phyloP scores from a whole-genome alignment of 73 alveolate species.

The Paramecium sonneborni region DNA sequence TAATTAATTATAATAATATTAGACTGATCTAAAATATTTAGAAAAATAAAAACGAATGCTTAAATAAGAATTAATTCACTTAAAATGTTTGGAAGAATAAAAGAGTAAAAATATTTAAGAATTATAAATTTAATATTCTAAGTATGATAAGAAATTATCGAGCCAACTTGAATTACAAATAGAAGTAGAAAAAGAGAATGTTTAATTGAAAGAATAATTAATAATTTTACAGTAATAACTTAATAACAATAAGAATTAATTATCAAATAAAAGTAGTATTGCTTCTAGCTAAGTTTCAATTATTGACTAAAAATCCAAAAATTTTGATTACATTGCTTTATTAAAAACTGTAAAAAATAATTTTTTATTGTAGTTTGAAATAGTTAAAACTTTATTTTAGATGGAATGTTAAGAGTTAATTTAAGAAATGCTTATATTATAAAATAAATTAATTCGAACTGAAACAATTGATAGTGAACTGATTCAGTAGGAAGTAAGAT shows the following conservation, averaged over 20 bases:
- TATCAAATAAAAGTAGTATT: not conserved
- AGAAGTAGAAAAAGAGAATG: slow-evolving; percentile 6
- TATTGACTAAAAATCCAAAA: not conserved
- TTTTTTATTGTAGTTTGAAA: slow-evolving; percentile 21
- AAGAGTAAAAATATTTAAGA: not conserved
- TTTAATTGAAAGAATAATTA: not conserved
- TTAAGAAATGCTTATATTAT: slow-evolving; percentile 8
- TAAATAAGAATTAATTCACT: not conserved
- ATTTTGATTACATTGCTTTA: not conserved
- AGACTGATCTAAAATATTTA: not conserved
- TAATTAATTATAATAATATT: not conserved
- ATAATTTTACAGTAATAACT: not conserved
- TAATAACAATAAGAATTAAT: not conserved
- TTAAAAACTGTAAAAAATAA: not conserved
- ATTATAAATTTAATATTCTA: not conserved
- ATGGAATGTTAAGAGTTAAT: not conserved
- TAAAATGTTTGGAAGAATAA: not conserved
- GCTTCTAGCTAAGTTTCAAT: not conserved
- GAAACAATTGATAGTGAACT: not conserved
- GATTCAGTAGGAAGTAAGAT: not conserved
- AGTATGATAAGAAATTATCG: not conserved
- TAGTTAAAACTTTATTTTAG: not conserved
- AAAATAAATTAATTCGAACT: not conserved
- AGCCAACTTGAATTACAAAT: not conserved
- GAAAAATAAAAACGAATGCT: not conserved